Percentiles rank a stretch among this genome's conserved stretches.
These are phyloP conservation scores for Gleditsia sinensis DNA, from an alignment of 306 rosid species.

Conservation along the genomic window DNA sequence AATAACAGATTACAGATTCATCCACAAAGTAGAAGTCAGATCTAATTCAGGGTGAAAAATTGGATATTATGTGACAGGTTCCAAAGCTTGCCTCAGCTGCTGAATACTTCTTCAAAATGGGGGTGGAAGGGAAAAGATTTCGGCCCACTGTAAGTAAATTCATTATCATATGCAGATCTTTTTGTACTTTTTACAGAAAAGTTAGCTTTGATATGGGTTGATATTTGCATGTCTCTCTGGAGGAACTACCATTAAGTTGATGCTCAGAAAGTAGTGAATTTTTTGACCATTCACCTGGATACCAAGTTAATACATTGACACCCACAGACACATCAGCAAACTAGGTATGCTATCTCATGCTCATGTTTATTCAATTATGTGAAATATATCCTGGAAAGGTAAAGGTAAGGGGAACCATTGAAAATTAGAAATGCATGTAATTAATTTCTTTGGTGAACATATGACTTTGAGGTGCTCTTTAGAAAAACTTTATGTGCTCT, in stretches of 20 bases:
- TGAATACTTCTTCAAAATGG: slow-evolving; percentile 91
- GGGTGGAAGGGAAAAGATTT: slow-evolving; percentile 95
- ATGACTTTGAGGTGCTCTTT: no score
- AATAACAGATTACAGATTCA: background rate
- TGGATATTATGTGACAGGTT: slow-evolving; percentile 60
- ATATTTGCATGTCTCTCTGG: slow-evolving; percentile 16
- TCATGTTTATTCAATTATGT: slow-evolving; percentile 1
- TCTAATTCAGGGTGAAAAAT: slow-evolving; percentile 18
- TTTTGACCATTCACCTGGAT: background rate
- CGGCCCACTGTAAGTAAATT: slow-evolving; percentile 85
- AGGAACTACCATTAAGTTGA: slow-evolving; percentile 5
- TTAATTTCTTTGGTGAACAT: no score
- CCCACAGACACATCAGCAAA: background rate
- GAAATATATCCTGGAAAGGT: background rate
- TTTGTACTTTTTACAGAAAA: background rate
- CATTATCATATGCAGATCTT: slow-evolving; percentile 16
- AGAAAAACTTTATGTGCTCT: background rate
- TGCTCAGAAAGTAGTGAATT: slow-evolving; percentile 4
- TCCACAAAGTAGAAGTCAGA: slow-evolving; percentile 13
- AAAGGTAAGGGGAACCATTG: background rate
- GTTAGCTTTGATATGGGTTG: slow-evolving; percentile 3
- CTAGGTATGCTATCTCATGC: slow-evolving; percentile 6
- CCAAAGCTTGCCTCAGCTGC: slow-evolving; percentile 98
- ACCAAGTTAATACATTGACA: background rate
- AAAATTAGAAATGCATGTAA: no score